These are phyloP conservation scores for Ceratocystis papillata DNA, from an alignment of 2,329 filamentous ascomycete genomes.

Conservation along the genomic window DNA sequence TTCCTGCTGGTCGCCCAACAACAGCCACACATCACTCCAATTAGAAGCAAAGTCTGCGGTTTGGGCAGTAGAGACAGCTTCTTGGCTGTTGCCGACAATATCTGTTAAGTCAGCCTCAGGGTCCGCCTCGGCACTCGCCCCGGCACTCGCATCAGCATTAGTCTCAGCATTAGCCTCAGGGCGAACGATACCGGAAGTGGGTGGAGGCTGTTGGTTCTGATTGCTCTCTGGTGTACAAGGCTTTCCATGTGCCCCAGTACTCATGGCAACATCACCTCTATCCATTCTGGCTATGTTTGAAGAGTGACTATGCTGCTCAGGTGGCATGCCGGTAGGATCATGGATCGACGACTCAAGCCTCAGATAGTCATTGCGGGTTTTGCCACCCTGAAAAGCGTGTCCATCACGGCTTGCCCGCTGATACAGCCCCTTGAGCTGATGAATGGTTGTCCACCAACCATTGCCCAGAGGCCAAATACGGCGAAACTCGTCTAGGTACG, in stretches of 20 bases:
- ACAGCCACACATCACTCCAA: slow-evolving; percentile 21
- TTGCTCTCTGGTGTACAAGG: neutral
- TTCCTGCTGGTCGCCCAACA: slow-evolving; percentile 20
- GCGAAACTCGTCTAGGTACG: slow-evolving; percentile 12
- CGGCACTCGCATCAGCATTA: too few species aligned
- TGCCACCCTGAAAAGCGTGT: slow-evolving; percentile 12
- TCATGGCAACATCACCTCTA: slow-evolving; percentile 7
- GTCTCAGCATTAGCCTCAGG: neutral
- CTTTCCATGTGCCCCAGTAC: neutral
- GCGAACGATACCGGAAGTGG: neutral
- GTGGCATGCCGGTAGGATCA: slow-evolving; percentile 16
- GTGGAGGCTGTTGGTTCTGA: neutral
- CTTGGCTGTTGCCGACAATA: neutral
- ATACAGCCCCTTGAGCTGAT: slow-evolving; percentile 17
- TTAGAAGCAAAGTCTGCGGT: slow-evolving; percentile 13
- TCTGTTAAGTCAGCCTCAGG: neutral
- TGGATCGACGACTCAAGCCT: slow-evolving; percentile 21
- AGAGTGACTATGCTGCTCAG: slow-evolving; percentile 9
- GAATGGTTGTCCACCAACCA: slow-evolving; percentile 16
- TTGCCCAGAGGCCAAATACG: slow-evolving; percentile 15
- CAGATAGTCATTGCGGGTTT: slow-evolving; percentile 20
- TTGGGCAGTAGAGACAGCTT: neutral
- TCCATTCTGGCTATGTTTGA: slow-evolving; percentile 19
- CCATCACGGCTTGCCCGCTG: slow-evolving; percentile 15
- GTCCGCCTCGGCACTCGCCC: too few species aligned